Base-by-base conservation (phyloP, 352 stramenopile species). In the Phytopythium mirpurense region DNA sequence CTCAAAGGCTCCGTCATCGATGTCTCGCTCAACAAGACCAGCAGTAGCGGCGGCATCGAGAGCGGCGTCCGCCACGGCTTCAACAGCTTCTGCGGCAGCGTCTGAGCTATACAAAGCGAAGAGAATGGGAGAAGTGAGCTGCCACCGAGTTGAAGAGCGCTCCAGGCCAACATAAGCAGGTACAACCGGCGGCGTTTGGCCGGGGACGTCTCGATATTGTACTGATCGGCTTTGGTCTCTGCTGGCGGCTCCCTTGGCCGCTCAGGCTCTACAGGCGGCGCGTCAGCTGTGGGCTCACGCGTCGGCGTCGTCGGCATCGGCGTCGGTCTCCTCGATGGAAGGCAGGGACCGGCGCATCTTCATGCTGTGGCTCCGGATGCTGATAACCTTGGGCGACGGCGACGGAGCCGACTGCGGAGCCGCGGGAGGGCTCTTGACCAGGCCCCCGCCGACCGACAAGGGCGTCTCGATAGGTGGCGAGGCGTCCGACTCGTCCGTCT, bases 21-120 rank as follows among this genome's bases (percentile, higher is more conserved):
- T 31, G 83, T 93, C 18, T 88, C 91, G 78, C 69, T 88, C 63
- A 93, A 93, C 59, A 74, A 86, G 51, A 63, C n/a, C n/a, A n/a
- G n/a, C n/a, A n/a, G n/a, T n/a, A n/a, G n/a, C n/a, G n/a, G n/a
- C n/a, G n/a, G n/a, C n/a, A n/a, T n/a, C n/a, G n/a, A 78, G 47
- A 76, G 74, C 42, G 77, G 78, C 37, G 53, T 72, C 5, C 67
- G 85, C 44, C 71, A 91, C 42, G 80, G 83, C 36, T 87, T 91
- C 41, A 65, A 73, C 50, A 72, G 74, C 54, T 60, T 91, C 64
- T 93, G 83, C 49, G 74, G 73, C 48, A 74, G 51, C 51, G 61
- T 79, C 54, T 89, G 60, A 71, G 19, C 43, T 12, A 5, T 24
- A 5, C 29, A 9, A 10, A 32, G 29, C 5, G 29, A 9, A 9